These are phyloP conservation scores for Leccinum huronense DNA, from an alignment of 1,284 basidiomycete species.

Conservation along the genomic window DNA sequence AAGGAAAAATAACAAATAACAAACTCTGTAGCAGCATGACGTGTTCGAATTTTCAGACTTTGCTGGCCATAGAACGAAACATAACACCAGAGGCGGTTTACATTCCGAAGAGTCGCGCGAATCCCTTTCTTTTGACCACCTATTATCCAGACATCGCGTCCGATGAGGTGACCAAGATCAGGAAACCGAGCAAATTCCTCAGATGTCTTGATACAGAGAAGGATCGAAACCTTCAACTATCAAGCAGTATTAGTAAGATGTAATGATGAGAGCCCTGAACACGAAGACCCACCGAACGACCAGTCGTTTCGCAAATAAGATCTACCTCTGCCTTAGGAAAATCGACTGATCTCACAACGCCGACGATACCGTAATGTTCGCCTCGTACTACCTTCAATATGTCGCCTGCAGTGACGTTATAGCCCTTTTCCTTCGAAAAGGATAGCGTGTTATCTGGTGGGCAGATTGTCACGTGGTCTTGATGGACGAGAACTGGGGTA, in stretches of 20 bases:
- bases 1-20: background rate
- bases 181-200: background rate
- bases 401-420: background rate
- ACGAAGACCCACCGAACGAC: background rate
- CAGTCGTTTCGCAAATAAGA: background rate
- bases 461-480: no score
- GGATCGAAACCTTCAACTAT: constrained; percentile 4
- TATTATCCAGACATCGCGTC: constrained; percentile 6
- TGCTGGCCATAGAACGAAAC: background rate
- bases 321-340: background rate
- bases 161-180: background rate
- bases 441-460: no score
- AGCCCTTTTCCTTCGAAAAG: no score
- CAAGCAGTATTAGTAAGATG: background rate
- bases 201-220: background rate
- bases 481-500: no score
- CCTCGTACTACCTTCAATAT: background rate
- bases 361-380: background rate
- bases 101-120: background rate
- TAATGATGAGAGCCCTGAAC: no score
- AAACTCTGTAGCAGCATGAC: background rate
- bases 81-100: background rate
- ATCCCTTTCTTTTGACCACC: constrained; percentile 7
- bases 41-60: background rate
- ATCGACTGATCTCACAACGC: background rate